Percentiles rank a stretch among this genome's conserved stretches.
phyloP scores from a whole-genome alignment of 148 eudicot genomes.

The Persicaria maculosa region DNA sequence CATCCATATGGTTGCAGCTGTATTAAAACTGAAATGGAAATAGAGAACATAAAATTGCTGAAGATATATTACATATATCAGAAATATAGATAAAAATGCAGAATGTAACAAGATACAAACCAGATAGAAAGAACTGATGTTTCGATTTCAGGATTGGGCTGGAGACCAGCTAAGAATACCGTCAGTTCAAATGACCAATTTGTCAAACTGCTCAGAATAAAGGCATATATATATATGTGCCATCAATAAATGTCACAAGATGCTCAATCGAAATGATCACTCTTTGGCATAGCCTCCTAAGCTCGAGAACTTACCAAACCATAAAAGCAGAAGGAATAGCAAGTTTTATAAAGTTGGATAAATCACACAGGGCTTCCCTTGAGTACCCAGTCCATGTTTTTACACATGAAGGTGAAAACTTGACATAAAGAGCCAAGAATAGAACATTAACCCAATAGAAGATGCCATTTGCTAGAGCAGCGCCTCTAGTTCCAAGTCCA shows the following conservation, averaged over 20 bases:
- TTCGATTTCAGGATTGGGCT: conserved; percentile 80
- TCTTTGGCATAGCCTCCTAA: no score
- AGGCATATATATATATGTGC: not conserved
- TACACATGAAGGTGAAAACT: conserved; percentile 13
- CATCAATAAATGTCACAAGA: not conserved
- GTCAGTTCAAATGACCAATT: conserved; percentile 88
- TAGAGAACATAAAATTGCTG: not conserved
- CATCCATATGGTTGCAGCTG: conserved; percentile 70
- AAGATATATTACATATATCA: not conserved
- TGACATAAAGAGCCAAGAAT: conserved; percentile 14
- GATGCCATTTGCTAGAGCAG: conserved; percentile 16
- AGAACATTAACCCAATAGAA: conserved; percentile 16
- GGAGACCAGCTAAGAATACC: conserved; percentile 81
- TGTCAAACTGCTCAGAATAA: conserved; percentile 45
- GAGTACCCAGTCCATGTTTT: conserved; percentile 17
- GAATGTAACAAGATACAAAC: conserved; percentile 17
- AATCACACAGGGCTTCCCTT: conserved; percentile 9
- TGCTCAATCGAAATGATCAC: no score
- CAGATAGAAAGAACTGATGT: conserved; percentile 84
- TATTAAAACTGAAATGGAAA: conserved; percentile 54
- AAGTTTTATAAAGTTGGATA: conserved; percentile 15
- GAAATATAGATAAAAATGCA: not conserved
- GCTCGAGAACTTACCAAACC: no score
- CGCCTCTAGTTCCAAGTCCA: conserved; percentile 18
- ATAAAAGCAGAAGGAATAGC: conserved; percentile 17